Evolutionary conservation across 1,139 yeast genomes (phyloP).

Genomic region (Ogataea hybrid): DNA sequence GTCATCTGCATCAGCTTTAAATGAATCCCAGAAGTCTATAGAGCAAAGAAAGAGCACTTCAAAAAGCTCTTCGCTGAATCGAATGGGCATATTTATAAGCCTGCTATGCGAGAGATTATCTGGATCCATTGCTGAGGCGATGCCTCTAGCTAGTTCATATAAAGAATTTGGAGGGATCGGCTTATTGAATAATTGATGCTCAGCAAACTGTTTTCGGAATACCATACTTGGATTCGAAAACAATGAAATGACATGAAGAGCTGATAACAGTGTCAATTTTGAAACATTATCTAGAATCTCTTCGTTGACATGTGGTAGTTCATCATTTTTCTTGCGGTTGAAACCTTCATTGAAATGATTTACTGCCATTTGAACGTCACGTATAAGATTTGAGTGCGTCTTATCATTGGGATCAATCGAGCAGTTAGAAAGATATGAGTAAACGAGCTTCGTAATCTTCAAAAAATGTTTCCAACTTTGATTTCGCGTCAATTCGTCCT

Average conservation of each 20-base stretch:
- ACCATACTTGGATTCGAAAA: constrained; percentile 55
- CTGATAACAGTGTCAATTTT: constrained; percentile 39
- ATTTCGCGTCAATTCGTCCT: too few species aligned
- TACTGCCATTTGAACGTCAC: too few species aligned
- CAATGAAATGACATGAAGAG: constrained; percentile 40
- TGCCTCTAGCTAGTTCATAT: background rate
- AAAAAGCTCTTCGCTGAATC: constrained; percentile 53
- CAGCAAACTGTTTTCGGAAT: constrained; percentile 56
- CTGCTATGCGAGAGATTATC: too few species aligned
- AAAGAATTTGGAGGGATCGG: background rate
- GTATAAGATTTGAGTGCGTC: too few species aligned
- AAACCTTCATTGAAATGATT: too few species aligned
- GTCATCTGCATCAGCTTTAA: constrained; percentile 55
- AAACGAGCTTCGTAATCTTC: too few species aligned
- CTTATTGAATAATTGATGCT: constrained; percentile 46
- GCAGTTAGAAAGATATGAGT: too few species aligned
- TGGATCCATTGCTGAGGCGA: too few species aligned
- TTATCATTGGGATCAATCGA: too few species aligned
- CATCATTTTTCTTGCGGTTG: too few species aligned
- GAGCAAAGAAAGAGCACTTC: constrained; percentile 55
- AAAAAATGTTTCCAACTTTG: too few species aligned
- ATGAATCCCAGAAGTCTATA: constrained; percentile 66
- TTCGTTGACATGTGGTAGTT: too few species aligned
- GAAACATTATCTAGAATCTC: background rate
- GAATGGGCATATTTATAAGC: constrained; percentile 36